Evolutionary conservation across 2,329 filamentous ascomycete species (phyloP).

Genomic region (Camptophora hylomeconis): DNA sequence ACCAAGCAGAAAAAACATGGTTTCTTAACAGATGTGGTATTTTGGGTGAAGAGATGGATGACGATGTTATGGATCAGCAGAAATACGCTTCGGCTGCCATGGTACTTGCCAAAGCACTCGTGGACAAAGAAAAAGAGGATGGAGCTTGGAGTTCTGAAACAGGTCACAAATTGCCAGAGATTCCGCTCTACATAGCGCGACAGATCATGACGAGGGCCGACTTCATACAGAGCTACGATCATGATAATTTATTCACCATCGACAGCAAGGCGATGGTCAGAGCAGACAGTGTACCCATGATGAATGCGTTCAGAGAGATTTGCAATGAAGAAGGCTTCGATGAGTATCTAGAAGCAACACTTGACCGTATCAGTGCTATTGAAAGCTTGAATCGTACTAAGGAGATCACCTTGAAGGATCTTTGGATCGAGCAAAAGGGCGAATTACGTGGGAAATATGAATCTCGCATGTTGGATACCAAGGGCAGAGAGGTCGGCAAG

Average conservation of each 20-base stretch:
- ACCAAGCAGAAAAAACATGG: slow-evolving; percentile 61
- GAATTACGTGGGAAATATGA: slow-evolving; percentile 53
- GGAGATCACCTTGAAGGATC: slow-evolving; percentile 87
- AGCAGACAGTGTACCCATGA: slow-evolving; percentile 93
- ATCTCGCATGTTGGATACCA: slow-evolving; percentile 38
- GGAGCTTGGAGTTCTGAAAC: slow-evolving; percentile 51
- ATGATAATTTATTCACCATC: slow-evolving; percentile 90
- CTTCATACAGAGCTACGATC: slow-evolving; percentile 86
- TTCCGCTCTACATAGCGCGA: slow-evolving; percentile 69
- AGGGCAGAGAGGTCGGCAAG: slow-evolving; percentile 33
- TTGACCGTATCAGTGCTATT: slow-evolving; percentile 80
- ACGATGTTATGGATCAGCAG: slow-evolving; percentile 97
- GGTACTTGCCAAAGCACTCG: slow-evolving; percentile 79
- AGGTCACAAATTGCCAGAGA: slow-evolving; percentile 67
- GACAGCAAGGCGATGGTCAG: slow-evolving; percentile 75
- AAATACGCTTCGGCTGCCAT: slow-evolving; percentile 92
- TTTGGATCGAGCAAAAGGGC: slow-evolving; percentile 51
- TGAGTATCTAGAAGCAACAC: slow-evolving; percentile 65
- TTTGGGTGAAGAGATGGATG: slow-evolving; percentile 67
- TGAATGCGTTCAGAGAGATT: slow-evolving; percentile 76
- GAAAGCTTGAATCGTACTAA: slow-evolving; percentile 88
- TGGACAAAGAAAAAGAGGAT: slow-evolving; percentile 63
- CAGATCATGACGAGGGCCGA: slow-evolving; percentile 93
- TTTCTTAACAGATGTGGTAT: slow-evolving; percentile 70
- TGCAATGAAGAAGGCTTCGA: slow-evolving; percentile 67